These are phyloP conservation scores for Sphagnum contortum DNA, from an alignment of 225 moss, liverwort and hornwort species.

Conservation along the genomic window DNA sequence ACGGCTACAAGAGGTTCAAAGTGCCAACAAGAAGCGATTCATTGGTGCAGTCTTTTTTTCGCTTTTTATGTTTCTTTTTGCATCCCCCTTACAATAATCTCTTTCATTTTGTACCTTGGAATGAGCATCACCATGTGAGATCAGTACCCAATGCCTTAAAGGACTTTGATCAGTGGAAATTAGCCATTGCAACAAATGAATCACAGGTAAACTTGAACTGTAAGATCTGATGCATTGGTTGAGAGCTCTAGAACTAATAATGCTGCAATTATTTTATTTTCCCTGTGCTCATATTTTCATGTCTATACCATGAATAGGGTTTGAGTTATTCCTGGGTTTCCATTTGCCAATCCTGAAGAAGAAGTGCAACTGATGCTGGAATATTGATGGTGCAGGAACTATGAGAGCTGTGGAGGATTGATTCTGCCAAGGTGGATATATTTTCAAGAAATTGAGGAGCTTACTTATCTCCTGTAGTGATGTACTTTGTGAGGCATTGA, in stretches of 20 bases:
- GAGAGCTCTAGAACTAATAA: too few relatives aligned
- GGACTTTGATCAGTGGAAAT: not conserved
- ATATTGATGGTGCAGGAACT: slow-evolving; percentile 12
- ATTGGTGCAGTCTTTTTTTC: slow-evolving; percentile 11
- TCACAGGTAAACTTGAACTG: too few relatives aligned
- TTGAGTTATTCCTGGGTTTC: too few relatives aligned
- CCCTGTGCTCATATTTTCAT: too few relatives aligned
- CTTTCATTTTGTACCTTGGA: not conserved
- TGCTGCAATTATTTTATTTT: not conserved
- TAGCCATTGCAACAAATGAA: too few relatives aligned
- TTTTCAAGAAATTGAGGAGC: too few relatives aligned
- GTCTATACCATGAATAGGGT: too few relatives aligned
- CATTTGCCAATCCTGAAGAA: not conserved
- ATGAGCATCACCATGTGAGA: not conserved
- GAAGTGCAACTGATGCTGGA: not conserved
- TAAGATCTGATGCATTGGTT: too few relatives aligned
- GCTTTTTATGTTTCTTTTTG: not conserved
- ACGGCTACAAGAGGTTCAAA: slow-evolving; percentile 23
- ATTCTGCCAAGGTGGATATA: too few relatives aligned
- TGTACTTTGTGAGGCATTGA: too few relatives aligned
- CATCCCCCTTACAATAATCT: not conserved
- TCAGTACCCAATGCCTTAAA: not conserved
- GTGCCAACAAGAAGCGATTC: slow-evolving; percentile 34
- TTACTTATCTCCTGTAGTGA: too few relatives aligned
- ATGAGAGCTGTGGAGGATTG: slow-evolving; percentile 28